Evolutionary conservation across 2,329 filamentous ascomycete genomes (phyloP), one percentile per base, ranked within the genome.

Genomic region (Pezicula carpinea): DNA sequence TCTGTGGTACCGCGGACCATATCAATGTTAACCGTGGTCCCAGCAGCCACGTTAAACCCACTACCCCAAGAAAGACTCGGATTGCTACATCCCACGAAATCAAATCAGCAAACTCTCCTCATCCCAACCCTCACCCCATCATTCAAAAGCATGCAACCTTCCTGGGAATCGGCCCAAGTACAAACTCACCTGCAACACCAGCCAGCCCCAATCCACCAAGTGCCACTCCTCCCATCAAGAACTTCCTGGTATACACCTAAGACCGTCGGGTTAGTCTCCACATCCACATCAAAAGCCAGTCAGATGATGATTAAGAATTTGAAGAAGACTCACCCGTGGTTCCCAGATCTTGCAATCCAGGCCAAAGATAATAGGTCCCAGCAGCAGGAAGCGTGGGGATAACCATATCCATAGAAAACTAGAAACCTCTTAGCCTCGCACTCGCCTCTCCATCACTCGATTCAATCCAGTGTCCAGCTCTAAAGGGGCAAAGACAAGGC

Each of bases 291-390:
- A 39, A 4, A 21, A 39, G 7, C 10, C 10, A 39, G 29, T 32
- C 29, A 32, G 7, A 32, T 8, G 11, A 18, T 19, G 6, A 39
- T n/a, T 5, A 17, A 21, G 21, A 15, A 18, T 11, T 17, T 6
- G 6, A 39, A 6, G 21, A n/a, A 15, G 4, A 13, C 35, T 17
- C 2, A 39, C 67, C 68, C 15, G 58, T 64, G 43, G 60, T 61
- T 47, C 68, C 67, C 1, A 64, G 65, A 5, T 67, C 65, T 51
- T 70, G 66, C 14, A 70, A 62, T 1, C 68, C 68, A 1, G 68
- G 68, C 68, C 67, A 70, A 8, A 71, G 64, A 50, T 70, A 71
- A 50, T 69, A 70, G 7, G 57, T 61, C 0, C 59, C 68, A 6
- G 64, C 64, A 41, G 55, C 45, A 17, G 57, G 46, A 15, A 51